Base-by-base conservation (phyloP, 805 yeast genomes). In the Lachancea meyersii region DNA sequence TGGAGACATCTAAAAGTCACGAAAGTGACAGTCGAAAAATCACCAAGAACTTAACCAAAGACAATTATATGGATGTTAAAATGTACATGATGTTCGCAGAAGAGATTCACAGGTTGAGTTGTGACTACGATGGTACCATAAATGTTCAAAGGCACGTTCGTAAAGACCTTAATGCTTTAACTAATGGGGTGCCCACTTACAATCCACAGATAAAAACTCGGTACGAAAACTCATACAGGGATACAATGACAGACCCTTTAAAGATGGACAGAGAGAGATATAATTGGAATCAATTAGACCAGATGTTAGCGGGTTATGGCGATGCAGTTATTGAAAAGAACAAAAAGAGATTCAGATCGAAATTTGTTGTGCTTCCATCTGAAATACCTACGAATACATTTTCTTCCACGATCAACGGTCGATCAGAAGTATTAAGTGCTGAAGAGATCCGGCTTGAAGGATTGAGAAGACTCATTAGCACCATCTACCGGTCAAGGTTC, bases 401-500 rank as follows among this genome's bases (percentile, higher is more conserved):
- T 48, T 56, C 68, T 30, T 49, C 64, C 13, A 54, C 70, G 50
- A 59, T 70, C 27, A 67, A 63, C 57, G 72, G 69, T 23, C 63
- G 68, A 28, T 75, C 73, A 48, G 96, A 86, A 51, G 71, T 73
- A 20, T 67, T 89, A 39, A 75, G 79, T 0, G 79, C 82, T 2
- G 98, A 91, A 57, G 97, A 91, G 61, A 75, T 84, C n/a, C 67
- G 95, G 43, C 73, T 91, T n/a, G 97, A 91, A 59, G 98, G 97
- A 0, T 67, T 91, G 17, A 69, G 91, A 35, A 77, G 79, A 35
- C 64, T 86, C 47, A 81, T 82, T 45, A 69, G 77, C 1, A 63
- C 76, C 22, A 74, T 88, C 11, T 80, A 82, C 49, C 72, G 79
- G 48, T 75, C 81, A 2, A 68, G 72, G 35, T 73, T 73, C 50